phyloP scores from a whole-genome alignment of 176 grass and related monocot genomes.

The Avena atlantica region DNA sequence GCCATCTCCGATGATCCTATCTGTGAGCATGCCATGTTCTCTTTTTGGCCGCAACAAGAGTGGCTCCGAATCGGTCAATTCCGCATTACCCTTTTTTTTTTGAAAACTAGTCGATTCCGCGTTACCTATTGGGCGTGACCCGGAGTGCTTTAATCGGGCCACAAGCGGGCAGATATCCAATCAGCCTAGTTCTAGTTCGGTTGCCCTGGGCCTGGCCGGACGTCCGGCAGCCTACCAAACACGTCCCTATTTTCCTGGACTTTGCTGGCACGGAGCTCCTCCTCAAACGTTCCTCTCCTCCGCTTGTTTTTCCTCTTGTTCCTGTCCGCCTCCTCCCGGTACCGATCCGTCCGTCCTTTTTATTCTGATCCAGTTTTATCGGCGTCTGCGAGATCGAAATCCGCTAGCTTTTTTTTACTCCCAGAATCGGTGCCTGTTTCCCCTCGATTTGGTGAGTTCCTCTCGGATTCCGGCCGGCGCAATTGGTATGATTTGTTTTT shows the following conservation, averaged over 20 bases:
- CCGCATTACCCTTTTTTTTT: no score
- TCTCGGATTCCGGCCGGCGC: not conserved
- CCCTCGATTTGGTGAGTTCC: not conserved
- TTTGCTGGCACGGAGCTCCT: not conserved
- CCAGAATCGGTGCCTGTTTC: not conserved
- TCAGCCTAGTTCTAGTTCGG: no score
- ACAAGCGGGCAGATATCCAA: no score
- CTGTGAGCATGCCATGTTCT: no score
- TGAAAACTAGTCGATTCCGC: no score
- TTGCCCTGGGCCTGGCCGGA: no score
- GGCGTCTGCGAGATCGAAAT: not conserved
- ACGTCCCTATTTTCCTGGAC: not conserved
- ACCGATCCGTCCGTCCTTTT: conserved; percentile 4
- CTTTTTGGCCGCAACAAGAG: no score
- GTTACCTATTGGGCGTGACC: no score
- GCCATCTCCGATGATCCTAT: no score
- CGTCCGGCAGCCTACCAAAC: no score
- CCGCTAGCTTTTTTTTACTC: not conserved
- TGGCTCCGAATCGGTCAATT: no score
- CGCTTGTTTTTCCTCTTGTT: not conserved
- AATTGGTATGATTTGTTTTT: not conserved
- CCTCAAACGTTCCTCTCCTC: not conserved
- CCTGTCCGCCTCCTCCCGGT: conserved; percentile 15
- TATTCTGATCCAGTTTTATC: not conserved
- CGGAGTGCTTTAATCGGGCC: no score